Evolutionary conservation across 208 protist species (phyloP), one percentile per base, ranked within the genome.

Genomic region (Trypanosoma melophagium): DNA sequence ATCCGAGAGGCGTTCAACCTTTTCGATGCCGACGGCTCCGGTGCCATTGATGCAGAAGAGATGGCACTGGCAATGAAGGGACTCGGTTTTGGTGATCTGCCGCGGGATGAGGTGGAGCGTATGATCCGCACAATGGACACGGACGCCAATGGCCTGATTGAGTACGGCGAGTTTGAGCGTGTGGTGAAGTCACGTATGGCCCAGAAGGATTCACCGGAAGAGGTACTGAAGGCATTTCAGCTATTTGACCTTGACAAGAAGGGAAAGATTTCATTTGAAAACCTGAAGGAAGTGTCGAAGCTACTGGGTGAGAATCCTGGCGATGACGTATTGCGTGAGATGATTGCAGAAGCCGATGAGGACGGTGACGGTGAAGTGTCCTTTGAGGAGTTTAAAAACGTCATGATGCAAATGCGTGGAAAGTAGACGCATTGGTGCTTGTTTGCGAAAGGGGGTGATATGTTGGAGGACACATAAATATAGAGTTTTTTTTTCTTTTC

Each of bases 1-100:
- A 98, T 99, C 38, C 87, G 89, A 14, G 96, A 99, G 86, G 97
- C 97, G 16, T 99, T 99, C 74, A 97, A 98, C 54, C 92, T 99
- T n/a, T 99, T 99, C 60, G 97, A 99, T 75, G 89, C 89, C 9
- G 95, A 99, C 71, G 93, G 97, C 56, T 88, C 86, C 24, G 97
- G 97, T 9, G 70, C 80, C 4, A 98, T 98, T 64, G 90, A 97
- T 49, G 89, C 81, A 38, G 92, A 98, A 71, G 92, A 98, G 76
- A 93, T 98, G 80, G 94, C 96, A 28, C 74, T 98, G n/a, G 92
- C 94, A 13, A 97, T 98, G 95, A 96, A 96, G 70, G 92, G 92
- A 4, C 90, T 98, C 7, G 97, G 97, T 50, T 98, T 98, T 64
- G 90, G 89, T 45, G 96, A 98, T 60, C 69, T 94, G 19, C 87